These are phyloP conservation scores for Fusarium virguliforme DNA, from an alignment of 2,329 filamentous ascomycete species.

Conservation along the genomic window DNA sequence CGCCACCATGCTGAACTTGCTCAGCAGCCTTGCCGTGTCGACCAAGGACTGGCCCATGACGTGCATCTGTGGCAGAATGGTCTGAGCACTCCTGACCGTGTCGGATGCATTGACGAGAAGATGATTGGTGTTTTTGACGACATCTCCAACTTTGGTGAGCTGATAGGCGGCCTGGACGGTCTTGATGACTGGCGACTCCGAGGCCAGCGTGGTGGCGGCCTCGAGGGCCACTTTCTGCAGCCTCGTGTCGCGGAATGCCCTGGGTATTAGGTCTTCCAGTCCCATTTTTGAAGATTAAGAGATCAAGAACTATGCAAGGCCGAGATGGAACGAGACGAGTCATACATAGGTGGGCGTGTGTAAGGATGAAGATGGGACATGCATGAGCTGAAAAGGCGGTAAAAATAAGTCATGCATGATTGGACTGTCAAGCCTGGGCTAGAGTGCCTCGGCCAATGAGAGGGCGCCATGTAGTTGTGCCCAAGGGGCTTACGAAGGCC, in stretches of 20 bases:
- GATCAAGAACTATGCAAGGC: not conserved
- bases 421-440: conserved; percentile 5
- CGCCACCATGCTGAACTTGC: conserved; percentile 54
- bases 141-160: conserved; percentile 48
- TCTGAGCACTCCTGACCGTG: conserved; percentile 42
- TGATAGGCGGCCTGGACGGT: conserved; percentile 50
- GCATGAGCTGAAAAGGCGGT: conserved; percentile 14
- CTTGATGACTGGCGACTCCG: conserved; percentile 41
- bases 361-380: conserved; percentile 3
- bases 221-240: conserved; percentile 37
- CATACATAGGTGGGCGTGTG: not conserved
- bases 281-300: conserved; percentile 28
- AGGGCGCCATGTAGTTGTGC: conserved; percentile 11
- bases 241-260: conserved; percentile 35
- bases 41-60: conserved; percentile 56
- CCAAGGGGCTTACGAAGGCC: conserved; percentile 6
- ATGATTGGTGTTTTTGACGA: conserved; percentile 45
- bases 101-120: conserved; percentile 47
- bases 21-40: conserved; percentile 54
- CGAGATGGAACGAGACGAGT: not conserved
- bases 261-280: conserved; percentile 31
- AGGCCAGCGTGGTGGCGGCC: conserved; percentile 34
- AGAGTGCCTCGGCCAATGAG: not conserved
- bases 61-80: conserved; percentile 55
- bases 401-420: conserved; percentile 13